Conservation (phyloP, 2,329 filamentous ascomycete species). For the Rosellinia necatrix region DNA sequence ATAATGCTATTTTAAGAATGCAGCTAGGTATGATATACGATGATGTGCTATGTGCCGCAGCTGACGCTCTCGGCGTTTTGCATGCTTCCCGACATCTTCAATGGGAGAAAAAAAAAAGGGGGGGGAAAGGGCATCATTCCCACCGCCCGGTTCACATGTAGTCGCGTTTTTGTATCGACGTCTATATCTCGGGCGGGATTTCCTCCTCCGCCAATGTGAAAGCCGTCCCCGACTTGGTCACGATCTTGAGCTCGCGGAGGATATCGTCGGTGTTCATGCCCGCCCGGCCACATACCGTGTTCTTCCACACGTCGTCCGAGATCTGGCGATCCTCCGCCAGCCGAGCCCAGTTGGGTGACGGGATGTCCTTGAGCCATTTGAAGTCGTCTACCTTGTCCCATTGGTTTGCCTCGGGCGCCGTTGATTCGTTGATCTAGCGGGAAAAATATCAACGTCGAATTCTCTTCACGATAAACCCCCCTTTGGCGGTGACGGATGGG, state of each 20-base stretch:
- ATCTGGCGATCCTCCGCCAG: slow-evolving; percentile 66
- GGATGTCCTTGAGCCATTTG: slow-evolving; percentile 88
- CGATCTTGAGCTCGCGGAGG: slow-evolving; percentile 47
- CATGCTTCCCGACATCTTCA: background rate
- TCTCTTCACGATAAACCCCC: background rate
- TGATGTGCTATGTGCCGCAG: background rate
- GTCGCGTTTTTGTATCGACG: background rate
- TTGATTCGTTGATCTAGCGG: slow-evolving; percentile 37
- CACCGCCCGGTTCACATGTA: background rate
- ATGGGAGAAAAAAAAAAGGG: too few species aligned
- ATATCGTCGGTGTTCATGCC: slow-evolving; percentile 68
- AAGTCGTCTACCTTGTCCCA: slow-evolving; percentile 97
- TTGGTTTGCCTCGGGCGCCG: slow-evolving; percentile 59
- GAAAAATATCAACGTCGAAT: slow-evolving; percentile 30
- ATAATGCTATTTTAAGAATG: background rate
- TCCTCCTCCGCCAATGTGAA: background rate
- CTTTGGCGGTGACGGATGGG: too few species aligned
- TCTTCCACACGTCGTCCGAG: slow-evolving; percentile 68
- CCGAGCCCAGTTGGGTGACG: slow-evolving; percentile 85
- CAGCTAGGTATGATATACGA: background rate
- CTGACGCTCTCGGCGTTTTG: background rate
- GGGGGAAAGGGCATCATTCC: background rate
- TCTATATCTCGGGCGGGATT: background rate
- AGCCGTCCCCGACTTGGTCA: background rate
- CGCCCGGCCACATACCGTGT: slow-evolving; percentile 66